Evolutionary conservation across 345 rosid genomes (phyloP).

Genomic region (Clausena lansium): DNA sequence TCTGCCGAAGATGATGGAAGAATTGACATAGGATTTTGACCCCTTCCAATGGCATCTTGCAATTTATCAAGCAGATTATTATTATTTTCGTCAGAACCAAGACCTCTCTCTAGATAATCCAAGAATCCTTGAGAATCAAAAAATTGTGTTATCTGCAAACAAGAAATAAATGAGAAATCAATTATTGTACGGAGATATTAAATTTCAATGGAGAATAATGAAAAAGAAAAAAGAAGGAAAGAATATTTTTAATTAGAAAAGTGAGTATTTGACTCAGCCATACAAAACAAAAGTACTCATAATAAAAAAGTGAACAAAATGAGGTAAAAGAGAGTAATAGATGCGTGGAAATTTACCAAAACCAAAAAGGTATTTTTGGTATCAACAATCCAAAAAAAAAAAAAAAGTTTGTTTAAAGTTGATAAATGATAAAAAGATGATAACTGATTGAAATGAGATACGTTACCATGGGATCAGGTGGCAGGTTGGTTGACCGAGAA

Average conservation of each 20-base stretch:
- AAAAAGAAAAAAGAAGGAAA: neutral
- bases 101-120: slow-evolving; percentile 86
- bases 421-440: neutral
- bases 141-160: slow-evolving; percentile 71
- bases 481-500: slow-evolving; percentile 86
- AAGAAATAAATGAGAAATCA: slow-evolving; percentile 9
- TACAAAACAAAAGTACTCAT: neutral
- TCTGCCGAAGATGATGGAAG: slow-evolving; percentile 63
- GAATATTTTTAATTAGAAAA: neutral
- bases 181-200: neutral
- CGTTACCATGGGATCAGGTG: slow-evolving; percentile 86
- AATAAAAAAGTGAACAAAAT: slow-evolving; percentile 1
- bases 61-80: slow-evolving; percentile 86
- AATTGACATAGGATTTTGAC: slow-evolving; percentile 82
- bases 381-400: neutral
- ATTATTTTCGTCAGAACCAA: slow-evolving; percentile 64
- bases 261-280: neutral
- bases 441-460: slow-evolving; percentile 10
- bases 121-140: slow-evolving; percentile 85
- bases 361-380: neutral
- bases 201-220: neutral
- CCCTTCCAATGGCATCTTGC: slow-evolving; percentile 97
- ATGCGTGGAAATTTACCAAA: neutral
- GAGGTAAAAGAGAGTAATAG: neutral
- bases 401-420: neutral